Percentiles rank a stretch among this genome's conserved stretches.
phyloP scores from a whole-genome alignment of 1,284 basidiomycete genomes.

The Papiliotrema fonsecae region DNA sequence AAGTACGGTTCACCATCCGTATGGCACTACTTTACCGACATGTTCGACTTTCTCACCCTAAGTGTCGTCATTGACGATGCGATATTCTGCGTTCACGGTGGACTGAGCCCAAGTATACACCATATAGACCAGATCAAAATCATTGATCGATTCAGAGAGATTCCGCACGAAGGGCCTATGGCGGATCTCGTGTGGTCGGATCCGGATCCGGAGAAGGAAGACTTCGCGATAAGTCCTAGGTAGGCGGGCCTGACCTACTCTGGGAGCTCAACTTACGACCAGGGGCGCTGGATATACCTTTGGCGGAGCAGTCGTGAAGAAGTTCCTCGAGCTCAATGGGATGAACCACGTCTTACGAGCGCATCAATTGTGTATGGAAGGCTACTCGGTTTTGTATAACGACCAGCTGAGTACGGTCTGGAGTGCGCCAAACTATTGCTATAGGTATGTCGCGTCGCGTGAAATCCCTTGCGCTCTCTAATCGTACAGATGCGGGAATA shows the following conservation, averaged over 20 bases:
- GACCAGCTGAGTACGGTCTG: conserved; percentile 95
- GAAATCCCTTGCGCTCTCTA: too few species aligned
- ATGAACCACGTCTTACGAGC: conserved; percentile 98
- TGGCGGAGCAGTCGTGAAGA: conserved; percentile 96
- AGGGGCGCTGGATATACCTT: conserved; percentile 99
- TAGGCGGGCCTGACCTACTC: conserved; percentile 44
- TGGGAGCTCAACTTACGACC: conserved; percentile 8
- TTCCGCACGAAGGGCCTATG: conserved; percentile 99
- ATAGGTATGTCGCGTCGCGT: conserved; percentile 33
- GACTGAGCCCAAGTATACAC: conserved; percentile 96
- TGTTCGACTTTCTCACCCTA: conserved; percentile 98
- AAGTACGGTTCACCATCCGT: conserved; percentile 96
- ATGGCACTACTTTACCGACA: conserved; percentile 99
- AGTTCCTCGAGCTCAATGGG: conserved; percentile 87
- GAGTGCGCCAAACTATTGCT: conserved; percentile 97
- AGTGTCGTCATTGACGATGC: conserved; percentile 98
- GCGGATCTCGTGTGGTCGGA: conserved; percentile 99
- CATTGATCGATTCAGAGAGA: conserved; percentile 97
- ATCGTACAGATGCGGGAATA: conserved; percentile 96
- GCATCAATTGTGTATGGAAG: conserved; percentile 99
- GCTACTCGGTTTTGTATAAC: conserved; percentile 90
- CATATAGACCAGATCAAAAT: conserved; percentile 99
- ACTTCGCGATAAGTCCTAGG: conserved; percentile 98
- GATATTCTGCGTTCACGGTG: conserved; percentile 99
- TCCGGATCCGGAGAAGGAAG: conserved; percentile 97